Evolutionary conservation across 352 stramenopile genomes (phyloP).

Genomic region (Globisporangium nodosum): DNA sequence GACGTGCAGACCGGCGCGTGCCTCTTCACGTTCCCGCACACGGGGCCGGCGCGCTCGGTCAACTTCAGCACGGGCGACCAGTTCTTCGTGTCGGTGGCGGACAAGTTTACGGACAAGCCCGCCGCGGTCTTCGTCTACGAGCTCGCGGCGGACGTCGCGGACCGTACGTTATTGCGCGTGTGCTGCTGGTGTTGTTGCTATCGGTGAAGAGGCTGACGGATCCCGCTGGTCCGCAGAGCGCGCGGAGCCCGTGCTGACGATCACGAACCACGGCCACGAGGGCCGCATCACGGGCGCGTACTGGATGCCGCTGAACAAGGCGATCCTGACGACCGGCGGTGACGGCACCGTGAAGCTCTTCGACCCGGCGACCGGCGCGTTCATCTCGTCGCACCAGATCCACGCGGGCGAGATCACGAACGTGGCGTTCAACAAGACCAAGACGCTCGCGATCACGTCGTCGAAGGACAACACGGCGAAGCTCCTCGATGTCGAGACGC

Average conservation of each 20-base stretch:
- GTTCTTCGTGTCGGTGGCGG: constrained; percentile 75
- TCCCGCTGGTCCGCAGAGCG: constrained; percentile 22
- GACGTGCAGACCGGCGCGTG: constrained; percentile 87
- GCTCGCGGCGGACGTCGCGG: constrained; percentile 50
- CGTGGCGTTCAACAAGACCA: constrained; percentile 94
- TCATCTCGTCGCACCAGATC: constrained; percentile 78
- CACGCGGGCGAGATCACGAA: constrained; percentile 97
- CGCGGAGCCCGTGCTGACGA: constrained; percentile 58
- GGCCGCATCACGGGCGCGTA: constrained; percentile 76
- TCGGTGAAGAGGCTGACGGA: neutral
- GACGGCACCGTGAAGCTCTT: constrained; percentile 82
- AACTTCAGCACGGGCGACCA: constrained; percentile 87
- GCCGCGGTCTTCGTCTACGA: constrained; percentile 80
- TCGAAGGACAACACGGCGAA: constrained; percentile 98
- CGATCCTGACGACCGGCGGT: constrained; percentile 82
- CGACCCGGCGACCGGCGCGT: constrained; percentile 61
- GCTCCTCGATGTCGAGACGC: constrained; percentile 93
- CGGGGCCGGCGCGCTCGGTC: constrained; percentile 74
- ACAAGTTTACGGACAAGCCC: constrained; percentile 82
- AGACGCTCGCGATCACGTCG: constrained; percentile 96
- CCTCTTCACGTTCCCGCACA: constrained; percentile 83
- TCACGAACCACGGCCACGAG: constrained; percentile 76
- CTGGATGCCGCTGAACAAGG: constrained; percentile 85
- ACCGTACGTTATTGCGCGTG: constrained; percentile 36
- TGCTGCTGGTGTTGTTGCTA: neutral